A percentile compares a stretch with the other conserved stretches of the same genome.
These are phyloP conservation scores for Platanthera guangdongensis DNA, from an alignment of 106 monocot genomes.

Conservation along the genomic window DNA sequence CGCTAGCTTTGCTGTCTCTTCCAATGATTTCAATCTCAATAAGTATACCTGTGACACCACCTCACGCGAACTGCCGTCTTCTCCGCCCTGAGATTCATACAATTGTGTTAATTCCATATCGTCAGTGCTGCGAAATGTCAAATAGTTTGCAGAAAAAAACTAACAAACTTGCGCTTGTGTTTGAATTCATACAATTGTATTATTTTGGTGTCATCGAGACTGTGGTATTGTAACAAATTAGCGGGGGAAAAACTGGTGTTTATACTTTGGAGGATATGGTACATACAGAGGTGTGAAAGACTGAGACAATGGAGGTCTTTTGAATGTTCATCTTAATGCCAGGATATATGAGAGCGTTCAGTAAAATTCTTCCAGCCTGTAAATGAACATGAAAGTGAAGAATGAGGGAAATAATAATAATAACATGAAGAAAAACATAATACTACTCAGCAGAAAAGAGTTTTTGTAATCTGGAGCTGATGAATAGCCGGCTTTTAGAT, in stretches of 20 bases:
- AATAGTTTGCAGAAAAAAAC: no score
- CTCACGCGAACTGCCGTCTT: conserved; percentile 8
- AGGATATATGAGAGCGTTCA: conserved; percentile 90
- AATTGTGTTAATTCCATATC: not conserved
- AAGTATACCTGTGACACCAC: conserved; percentile 67
- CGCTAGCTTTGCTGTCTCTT: conserved; percentile 66
- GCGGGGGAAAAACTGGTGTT: not conserved
- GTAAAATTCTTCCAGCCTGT: conserved; percentile 83
- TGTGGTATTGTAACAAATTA: not conserved
- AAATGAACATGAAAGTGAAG: not conserved
- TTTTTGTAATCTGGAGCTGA: not conserved
- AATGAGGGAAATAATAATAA: not conserved
- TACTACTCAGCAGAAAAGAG: not conserved
- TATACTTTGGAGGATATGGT: not conserved
- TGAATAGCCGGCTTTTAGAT: no score
- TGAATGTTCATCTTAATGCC: conserved; percentile 74
- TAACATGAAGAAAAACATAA: not conserved
- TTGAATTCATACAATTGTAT: not conserved
- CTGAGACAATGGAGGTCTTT: conserved; percentile 75
- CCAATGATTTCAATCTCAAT: conserved; percentile 58
- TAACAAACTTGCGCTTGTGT: no score
- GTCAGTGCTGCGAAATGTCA: no score
- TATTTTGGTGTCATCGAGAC: not conserved
- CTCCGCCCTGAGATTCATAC: conserved; percentile 20
- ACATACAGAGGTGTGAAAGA: conserved; percentile 79